These are phyloP conservation scores for Eutypella sp. DNA, from an alignment of 2,329 filamentous ascomycete species.

Conservation along the genomic window DNA sequence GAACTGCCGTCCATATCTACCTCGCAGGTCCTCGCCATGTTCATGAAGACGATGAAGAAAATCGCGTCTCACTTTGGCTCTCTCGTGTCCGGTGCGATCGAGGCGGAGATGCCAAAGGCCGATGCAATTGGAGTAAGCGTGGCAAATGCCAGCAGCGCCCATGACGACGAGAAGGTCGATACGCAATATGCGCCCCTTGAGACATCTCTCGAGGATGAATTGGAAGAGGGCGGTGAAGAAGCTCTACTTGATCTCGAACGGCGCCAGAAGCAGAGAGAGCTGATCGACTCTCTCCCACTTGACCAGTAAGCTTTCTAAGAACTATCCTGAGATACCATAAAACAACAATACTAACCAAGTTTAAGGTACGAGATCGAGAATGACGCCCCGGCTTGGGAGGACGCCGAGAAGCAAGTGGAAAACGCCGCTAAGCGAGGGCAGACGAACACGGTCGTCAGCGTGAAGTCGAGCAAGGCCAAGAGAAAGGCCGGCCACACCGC, in stretches of 20 bases:
- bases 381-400: conserved; percentile 57
- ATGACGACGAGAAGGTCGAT: conserved; percentile 64
- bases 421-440: conserved; percentile 50
- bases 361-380: conserved; percentile 61
- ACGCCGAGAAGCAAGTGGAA: conserved; percentile 71
- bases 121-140: conserved; percentile 54
- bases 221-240: conserved; percentile 78
- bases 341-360: conserved; percentile 5
- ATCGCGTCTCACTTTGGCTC: conserved; percentile 72
- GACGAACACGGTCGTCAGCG: conserved; percentile 64
- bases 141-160: conserved; percentile 56
- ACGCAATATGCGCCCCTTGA: conserved; percentile 67
- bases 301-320: conserved; percentile 62
- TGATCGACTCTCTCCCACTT: conserved; percentile 86
- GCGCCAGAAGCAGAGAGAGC: conserved; percentile 73
- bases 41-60: conserved; percentile 93
- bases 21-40: conserved; percentile 88
- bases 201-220: conserved; percentile 71
- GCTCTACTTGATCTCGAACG: conserved; percentile 57
- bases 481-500: conserved; percentile 62
- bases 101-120: conserved; percentile 57
- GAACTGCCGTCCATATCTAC: conserved; percentile 71
- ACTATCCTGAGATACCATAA: background rate
- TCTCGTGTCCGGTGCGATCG: conserved; percentile 69
- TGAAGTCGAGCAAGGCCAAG: conserved; percentile 75